Evolutionary conservation across 805 yeast species (phyloP).

Genomic region (Zygoascus flipseniorum): DNA sequence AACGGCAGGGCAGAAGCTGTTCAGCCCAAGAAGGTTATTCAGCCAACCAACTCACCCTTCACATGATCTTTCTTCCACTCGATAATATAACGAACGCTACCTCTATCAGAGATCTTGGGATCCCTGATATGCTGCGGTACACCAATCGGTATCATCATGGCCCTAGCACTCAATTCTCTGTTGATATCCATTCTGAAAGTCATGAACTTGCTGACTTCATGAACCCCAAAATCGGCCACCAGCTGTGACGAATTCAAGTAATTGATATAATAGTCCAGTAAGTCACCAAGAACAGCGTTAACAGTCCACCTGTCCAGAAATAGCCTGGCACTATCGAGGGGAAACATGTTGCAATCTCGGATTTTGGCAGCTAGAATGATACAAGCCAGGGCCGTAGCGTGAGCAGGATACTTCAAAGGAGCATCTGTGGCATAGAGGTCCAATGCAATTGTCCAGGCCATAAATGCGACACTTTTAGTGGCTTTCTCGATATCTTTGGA

Average conservation of each 20-base stretch:
- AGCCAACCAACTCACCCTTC: constrained; percentile 8
- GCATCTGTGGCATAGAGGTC: constrained; percentile 67
- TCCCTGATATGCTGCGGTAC: constrained; percentile 13
- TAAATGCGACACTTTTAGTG: constrained; percentile 39
- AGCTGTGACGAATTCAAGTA: constrained; percentile 44
- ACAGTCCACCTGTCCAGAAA: constrained; percentile 21
- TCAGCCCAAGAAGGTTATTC: too few relatives aligned
- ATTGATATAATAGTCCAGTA: constrained; percentile 54
- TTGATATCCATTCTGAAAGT: constrained; percentile 23
- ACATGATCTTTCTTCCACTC: constrained; percentile 23
- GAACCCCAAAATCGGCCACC: constrained; percentile 23
- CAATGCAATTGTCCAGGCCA: constrained; percentile 69
- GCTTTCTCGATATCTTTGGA: constrained; percentile 33
- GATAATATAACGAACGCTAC: constrained; percentile 25
- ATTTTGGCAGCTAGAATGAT: constrained; percentile 52
- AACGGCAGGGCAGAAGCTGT: too few relatives aligned
- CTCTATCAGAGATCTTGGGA: constrained; percentile 27
- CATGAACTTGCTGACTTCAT: constrained; percentile 13
- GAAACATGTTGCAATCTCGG: constrained; percentile 25
- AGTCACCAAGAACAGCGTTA: constrained; percentile 45
- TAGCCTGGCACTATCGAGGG: constrained; percentile 24
- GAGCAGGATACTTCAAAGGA: constrained; percentile 62
- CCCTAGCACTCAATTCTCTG: constrained; percentile 37
- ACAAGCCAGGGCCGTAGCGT: constrained; percentile 62
- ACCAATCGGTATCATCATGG: not conserved